These are phyloP conservation scores for Lasiosphaeriaceae sp. DNA, from an alignment of 495 filamentous ascomycete genomes.

Conservation along the genomic window DNA sequence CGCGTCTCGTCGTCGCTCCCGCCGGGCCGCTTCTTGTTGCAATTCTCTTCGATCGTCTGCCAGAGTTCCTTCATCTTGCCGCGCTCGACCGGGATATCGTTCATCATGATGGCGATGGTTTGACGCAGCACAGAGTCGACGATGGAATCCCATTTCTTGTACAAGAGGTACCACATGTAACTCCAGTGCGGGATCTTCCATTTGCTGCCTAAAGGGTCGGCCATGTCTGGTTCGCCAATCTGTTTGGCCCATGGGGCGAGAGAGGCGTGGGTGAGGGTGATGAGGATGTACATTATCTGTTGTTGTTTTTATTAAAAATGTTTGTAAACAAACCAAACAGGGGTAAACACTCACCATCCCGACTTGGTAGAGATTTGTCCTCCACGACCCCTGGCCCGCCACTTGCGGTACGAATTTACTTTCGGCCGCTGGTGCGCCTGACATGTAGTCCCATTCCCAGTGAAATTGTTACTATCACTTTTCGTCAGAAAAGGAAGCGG, in stretches of 20 bases:
- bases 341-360: not conserved
- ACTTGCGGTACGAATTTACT: not conserved
- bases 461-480: conserved; percentile 5
- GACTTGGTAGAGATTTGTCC: not conserved
- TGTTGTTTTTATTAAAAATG: not conserved
- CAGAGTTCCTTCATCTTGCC: not conserved
- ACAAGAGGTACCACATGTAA: not conserved
- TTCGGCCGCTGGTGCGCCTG: not conserved
- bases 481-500: no score
- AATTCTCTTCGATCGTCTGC: not conserved
- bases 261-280: not conserved
- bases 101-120: not conserved
- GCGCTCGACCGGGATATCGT: not conserved
- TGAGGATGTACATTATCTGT: not conserved
- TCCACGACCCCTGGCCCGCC: not conserved
- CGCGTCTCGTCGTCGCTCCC: not conserved
- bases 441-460: conserved; percentile 3
- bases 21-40: not conserved
- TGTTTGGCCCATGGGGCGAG: no score
- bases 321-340: not conserved
- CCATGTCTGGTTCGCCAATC: no score
- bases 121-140: not conserved
- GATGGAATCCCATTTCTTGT: not conserved
- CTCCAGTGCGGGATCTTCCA: no score
- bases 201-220: no score